A percentile compares a stretch with the other conserved stretches of the same genome.
These are phyloP conservation scores for Ampelomyces quisqualis DNA, from an alignment of 2,329 filamentous ascomycete genomes.

Conservation along the genomic window DNA sequence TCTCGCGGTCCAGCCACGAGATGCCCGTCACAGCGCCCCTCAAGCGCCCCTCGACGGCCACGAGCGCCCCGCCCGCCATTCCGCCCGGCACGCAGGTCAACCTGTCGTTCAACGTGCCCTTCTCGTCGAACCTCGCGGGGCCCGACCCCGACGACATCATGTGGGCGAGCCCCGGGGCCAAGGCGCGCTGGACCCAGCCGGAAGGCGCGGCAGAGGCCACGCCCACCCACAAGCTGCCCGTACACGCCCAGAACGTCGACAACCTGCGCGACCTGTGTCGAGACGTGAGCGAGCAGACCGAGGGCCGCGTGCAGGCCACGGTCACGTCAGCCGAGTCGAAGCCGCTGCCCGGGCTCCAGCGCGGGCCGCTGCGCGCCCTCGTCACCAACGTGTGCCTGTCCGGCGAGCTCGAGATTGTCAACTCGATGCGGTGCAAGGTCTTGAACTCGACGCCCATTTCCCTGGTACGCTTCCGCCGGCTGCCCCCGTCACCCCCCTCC, in stretches of 20 bases:
- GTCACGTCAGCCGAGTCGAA: constrained; percentile 81
- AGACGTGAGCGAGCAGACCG: constrained; percentile 68
- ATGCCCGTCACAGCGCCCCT: constrained; percentile 53
- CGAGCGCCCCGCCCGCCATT: constrained; percentile 60
- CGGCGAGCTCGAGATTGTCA: constrained; percentile 81
- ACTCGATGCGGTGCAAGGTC: constrained; percentile 85
- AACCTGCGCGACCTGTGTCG: constrained; percentile 77
- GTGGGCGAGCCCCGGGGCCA: constrained; percentile 83
- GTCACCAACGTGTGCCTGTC: constrained; percentile 87
- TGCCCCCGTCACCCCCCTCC: constrained; percentile 15
- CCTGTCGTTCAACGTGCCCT: constrained; percentile 96
- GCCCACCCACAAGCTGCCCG: constrained; percentile 84
- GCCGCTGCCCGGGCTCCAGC: constrained; percentile 54
- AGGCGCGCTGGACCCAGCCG: constrained; percentile 90
- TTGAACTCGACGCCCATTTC: constrained; percentile 90
- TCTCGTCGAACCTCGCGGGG: constrained; percentile 86
- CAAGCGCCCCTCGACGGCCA: constrained; percentile 57
- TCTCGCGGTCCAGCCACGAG: constrained; percentile 61
- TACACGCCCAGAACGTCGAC: constrained; percentile 84
- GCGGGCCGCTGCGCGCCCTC: constrained; percentile 52
- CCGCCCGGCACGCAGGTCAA: constrained; percentile 77
- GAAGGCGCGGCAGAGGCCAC: constrained; percentile 81
- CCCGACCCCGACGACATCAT: constrained; percentile 94
- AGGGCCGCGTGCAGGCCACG: constrained; percentile 72
- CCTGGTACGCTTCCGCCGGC: constrained; percentile 65